These are phyloP conservation scores for Stemphylium lycopersici DNA, from an alignment of 2,329 filamentous ascomycete genomes.

Conservation along the genomic window DNA sequence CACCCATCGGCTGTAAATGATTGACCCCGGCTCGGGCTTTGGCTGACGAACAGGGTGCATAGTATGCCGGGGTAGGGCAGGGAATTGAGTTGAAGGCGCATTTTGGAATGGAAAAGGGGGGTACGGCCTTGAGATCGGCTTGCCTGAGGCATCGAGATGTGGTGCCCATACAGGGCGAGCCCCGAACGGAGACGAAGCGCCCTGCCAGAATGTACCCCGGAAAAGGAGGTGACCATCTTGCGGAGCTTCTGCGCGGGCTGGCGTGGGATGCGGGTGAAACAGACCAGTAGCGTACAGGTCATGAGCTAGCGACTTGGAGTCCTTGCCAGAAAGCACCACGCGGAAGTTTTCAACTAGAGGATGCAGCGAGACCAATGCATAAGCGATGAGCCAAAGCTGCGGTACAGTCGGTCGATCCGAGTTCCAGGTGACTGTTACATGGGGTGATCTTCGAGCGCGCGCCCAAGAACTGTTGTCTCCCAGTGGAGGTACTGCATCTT, in stretches of 20 bases:
- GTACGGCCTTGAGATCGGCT: conserved; percentile 50
- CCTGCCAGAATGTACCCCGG: conserved; percentile 57
- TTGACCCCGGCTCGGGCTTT: conserved; percentile 72
- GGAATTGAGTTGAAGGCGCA: conserved; percentile 57
- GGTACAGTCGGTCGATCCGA: conserved; percentile 50
- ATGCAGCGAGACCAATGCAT: conserved; percentile 53
- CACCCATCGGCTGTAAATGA: conserved; percentile 80
- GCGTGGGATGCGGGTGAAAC: conserved; percentile 50
- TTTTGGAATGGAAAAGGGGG: conserved; percentile 52
- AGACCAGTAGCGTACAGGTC: conserved; percentile 54
- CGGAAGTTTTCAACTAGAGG: conserved; percentile 55
- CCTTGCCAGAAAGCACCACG: conserved; percentile 48
- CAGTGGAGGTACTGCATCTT: conserved; percentile 31
- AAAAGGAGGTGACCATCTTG: conserved; percentile 56
- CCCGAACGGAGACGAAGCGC: conserved; percentile 52
- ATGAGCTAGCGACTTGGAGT: conserved; percentile 45
- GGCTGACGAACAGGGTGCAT: conserved; percentile 74
- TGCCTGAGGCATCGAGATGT: conserved; percentile 41
- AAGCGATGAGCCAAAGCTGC: conserved; percentile 56
- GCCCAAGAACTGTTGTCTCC: conserved; percentile 52
- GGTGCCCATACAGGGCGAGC: conserved; percentile 50
- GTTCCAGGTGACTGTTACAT: conserved; percentile 52
- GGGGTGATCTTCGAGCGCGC: conserved; percentile 53
- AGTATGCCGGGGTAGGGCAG: conserved; percentile 59
- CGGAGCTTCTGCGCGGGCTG: conserved; percentile 42